A percentile compares a stretch with the other conserved stretches of the same genome.
Evolutionary conservation across 805 yeast species (phyloP).

Genomic region (Candida dajiaensis): DNA sequence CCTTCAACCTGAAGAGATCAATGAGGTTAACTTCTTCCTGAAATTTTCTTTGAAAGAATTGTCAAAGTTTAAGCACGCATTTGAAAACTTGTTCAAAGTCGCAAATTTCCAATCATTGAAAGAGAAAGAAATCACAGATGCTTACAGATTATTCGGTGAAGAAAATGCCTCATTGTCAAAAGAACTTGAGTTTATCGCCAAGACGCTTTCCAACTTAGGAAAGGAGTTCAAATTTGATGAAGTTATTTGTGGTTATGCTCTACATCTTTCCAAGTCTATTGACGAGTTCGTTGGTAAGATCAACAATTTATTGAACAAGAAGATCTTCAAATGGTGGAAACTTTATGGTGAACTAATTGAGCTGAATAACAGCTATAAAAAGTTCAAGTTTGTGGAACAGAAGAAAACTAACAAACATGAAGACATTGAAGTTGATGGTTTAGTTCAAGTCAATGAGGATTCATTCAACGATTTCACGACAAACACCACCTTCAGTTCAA

Average conservation of each 20-base stretch:
- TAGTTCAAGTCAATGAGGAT: conserved; percentile 23
- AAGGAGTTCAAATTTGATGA: conserved; percentile 21
- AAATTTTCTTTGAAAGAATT: conserved; percentile 41
- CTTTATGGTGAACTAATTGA: conserved; percentile 35
- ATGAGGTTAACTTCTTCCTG: conserved; percentile 44
- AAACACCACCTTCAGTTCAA: conserved; percentile 15
- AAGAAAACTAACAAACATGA: conserved; percentile 8
- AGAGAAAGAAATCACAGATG: conserved; percentile 14
- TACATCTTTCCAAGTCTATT: conserved; percentile 18
- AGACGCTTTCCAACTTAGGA: conserved; percentile 5
- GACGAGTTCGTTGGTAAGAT: conserved; percentile 26
- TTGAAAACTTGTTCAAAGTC: conserved; percentile 33
- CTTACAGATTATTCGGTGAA: conserved; percentile 8
- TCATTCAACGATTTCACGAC: conserved; percentile 18
- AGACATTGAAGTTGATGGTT: conserved; percentile 14
- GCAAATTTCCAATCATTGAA: conserved; percentile 24
- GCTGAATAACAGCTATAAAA: conserved; percentile 28
- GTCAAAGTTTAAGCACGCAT: conserved; percentile 21
- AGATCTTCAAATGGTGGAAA: conserved; percentile 41
- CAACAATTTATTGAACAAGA: conserved; percentile 26
- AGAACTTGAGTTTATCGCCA: conserved; percentile 18
- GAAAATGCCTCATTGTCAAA: not conserved
- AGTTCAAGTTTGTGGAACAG: conserved; percentile 19
- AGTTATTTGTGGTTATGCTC: conserved; percentile 12
- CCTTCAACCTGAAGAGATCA: conserved; percentile 31